Evolutionary conservation across 2,329 filamentous ascomycete species (phyloP), one percentile per base, ranked within the genome.

Genomic region (Malbranchea zuffiana): DNA sequence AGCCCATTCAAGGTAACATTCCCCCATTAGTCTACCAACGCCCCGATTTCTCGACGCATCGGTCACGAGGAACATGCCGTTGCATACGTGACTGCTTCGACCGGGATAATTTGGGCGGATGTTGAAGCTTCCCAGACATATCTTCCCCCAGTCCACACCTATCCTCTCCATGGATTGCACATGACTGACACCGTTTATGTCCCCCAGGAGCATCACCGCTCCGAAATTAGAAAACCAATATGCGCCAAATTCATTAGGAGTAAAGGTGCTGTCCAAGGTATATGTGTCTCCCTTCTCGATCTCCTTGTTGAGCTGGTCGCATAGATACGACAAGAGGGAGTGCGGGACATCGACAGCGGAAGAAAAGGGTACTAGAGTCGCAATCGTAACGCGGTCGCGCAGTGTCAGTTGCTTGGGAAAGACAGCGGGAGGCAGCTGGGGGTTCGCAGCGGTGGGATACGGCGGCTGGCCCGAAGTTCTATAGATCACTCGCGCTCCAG

Each of bases 171-270:
- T 60, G 7, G 52, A 42, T 32, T 57, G 55, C 3, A 65, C 59
- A 39, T 79, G 75, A 37, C 75, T 70, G 17, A 72, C 64, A 39
- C 69, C 70, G 35, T 75, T 72, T 40, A 88, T 75, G 50, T 80
- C 75, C 39, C 86, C 85, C 27, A 90, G 67, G 15, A 93, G 67
- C 83, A 93, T 90, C 55, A 93, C 76, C 32, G 82, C 84, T 31
- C 75, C 84, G 53, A 93, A 93, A 59, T 86, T 85, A 52, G 84
- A 81, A 57, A 94, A 88, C 86, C 86, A 94, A 62, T 92, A 90
- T 36, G 73, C 67, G 6, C 78, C 78, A 54, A 93, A 94, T 44
- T 71, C 74, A 13, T 82, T 75, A n/a, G 80, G 64, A 3, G 78
- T 67, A 60, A 93, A 75, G 12, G 77, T 68, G 35, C 87, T 78